Evolutionary conservation across 257 asterid species (phyloP).

Genomic region (Salvia splendens): DNA sequence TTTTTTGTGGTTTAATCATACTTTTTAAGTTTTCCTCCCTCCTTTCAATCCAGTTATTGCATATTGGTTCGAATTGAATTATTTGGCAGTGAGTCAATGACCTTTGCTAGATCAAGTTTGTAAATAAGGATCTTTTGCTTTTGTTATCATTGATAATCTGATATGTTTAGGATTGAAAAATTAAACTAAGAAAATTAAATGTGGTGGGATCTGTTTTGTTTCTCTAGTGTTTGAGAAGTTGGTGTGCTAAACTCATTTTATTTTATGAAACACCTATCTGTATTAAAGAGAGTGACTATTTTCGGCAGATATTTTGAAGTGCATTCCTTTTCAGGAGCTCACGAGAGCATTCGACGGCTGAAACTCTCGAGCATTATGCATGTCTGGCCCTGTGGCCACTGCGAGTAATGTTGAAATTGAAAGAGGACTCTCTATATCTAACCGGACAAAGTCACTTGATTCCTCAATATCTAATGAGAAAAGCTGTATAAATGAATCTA

Average conservation of each 20-base stretch:
- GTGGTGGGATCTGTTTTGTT: constrained; percentile 13
- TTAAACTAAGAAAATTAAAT: neutral
- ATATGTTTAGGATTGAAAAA: neutral
- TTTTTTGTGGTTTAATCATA: neutral
- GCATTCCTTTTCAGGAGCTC: constrained; percentile 32
- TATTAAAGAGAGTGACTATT: neutral
- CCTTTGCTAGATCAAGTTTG: constrained; percentile 9
- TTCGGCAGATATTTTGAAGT: constrained; percentile 13
- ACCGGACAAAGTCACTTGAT: constrained; percentile 62
- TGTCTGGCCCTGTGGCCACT: constrained; percentile 85
- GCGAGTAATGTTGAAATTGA: constrained; percentile 53
- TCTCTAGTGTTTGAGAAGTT: constrained; percentile 1
- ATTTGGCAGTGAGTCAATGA: constrained; percentile 2
- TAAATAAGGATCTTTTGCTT: neutral
- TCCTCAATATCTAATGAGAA: constrained; percentile 40
- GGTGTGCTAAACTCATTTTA: constrained; percentile 5
- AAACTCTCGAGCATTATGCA: constrained; percentile 66
- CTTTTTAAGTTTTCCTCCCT: too few relatives aligned
- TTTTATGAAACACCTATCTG: neutral
- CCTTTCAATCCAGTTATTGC: neutral
- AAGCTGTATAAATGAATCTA: constrained; percentile 34
- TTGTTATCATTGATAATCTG: neutral
- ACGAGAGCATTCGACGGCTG: constrained; percentile 40
- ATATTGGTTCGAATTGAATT: constrained; percentile 2
- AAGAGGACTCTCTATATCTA: constrained; percentile 56